These are phyloP conservation scores for Podaxis mareebaensis DNA, from an alignment of 768 basidiomycete species.

Conservation along the genomic window DNA sequence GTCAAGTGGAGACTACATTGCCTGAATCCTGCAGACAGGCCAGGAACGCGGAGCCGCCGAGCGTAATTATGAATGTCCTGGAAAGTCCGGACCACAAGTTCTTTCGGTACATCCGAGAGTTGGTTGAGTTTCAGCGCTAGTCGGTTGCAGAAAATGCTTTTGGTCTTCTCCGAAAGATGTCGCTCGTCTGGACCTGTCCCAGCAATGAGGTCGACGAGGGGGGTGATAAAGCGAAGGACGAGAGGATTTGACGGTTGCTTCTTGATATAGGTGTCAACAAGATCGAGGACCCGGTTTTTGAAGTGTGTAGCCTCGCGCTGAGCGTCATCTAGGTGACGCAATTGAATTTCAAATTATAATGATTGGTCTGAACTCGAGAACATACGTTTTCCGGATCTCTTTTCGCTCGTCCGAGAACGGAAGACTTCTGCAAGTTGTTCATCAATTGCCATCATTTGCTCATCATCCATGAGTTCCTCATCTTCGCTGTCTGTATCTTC, in stretches of 20 bases:
- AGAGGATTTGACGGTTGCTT: conserved; percentile 76
- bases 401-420: conserved; percentile 61
- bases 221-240: conserved; percentile 65
- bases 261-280: conserved; percentile 84
- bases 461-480: conserved; percentile 87
- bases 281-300: conserved; percentile 93
- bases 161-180: conserved; percentile 88
- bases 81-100: conserved; percentile 47
- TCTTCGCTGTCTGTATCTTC: conserved; percentile 60
- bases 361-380: neutral
- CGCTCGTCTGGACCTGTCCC: conserved; percentile 73
- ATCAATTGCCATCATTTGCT: conserved; percentile 97
- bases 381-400: conserved; percentile 67
- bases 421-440: conserved; percentile 90
- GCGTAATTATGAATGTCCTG: conserved; percentile 72
- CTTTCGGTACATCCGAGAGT: conserved; percentile 49
- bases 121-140: conserved; percentile 72
- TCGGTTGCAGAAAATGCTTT: conserved; percentile 72
- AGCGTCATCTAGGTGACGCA: conserved; percentile 46
- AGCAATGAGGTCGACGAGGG: conserved; percentile 75
- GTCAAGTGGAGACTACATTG: conserved; percentile 72
- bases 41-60: conserved; percentile 60
- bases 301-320: conserved; percentile 93
- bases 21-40: conserved; percentile 64
- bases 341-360: neutral